Evolutionary conservation across 169 alveolate genomes (phyloP).

Genomic region (Hepatocystis sp.): DNA sequence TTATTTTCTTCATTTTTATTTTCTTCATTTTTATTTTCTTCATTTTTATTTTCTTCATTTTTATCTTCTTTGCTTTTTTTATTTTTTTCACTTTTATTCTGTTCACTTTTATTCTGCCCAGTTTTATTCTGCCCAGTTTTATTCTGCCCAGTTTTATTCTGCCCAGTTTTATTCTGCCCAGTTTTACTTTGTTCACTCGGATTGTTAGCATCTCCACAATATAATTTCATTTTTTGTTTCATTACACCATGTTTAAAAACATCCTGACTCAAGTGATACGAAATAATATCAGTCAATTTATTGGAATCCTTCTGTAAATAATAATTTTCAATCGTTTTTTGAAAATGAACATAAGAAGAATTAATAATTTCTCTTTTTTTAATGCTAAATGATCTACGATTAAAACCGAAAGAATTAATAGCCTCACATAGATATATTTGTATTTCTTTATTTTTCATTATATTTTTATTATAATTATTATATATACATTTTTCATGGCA

Average conservation of each 20-base stretch:
- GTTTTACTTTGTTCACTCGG: too few species aligned
- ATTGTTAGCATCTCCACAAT: too few species aligned
- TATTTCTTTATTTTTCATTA: conserved; percentile 27
- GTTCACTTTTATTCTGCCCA: neutral
- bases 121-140: neutral
- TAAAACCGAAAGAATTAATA: conserved; percentile 46
- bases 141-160: neutral
- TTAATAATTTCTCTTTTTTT: conserved; percentile 46
- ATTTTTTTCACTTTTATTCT: neutral
- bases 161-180: neutral
- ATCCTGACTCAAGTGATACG: conserved; percentile 12
- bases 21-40: neutral
- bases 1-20: neutral
- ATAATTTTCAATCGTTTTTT: conserved; percentile 19
- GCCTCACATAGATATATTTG: conserved; percentile 65
- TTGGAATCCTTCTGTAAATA: neutral
- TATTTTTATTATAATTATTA: conserved; percentile 8
- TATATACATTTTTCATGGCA: conserved; percentile 54
- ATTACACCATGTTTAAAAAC: conserved; percentile 19
- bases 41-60: neutral
- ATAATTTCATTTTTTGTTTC: neutral
- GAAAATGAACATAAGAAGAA: conserved; percentile 65
- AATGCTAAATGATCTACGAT: conserved; percentile 36
- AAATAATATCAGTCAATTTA: conserved; percentile 3
- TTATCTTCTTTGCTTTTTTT: neutral